Conservation (phyloP, 257 asterid species). For the Primulina tabacum region DNA sequence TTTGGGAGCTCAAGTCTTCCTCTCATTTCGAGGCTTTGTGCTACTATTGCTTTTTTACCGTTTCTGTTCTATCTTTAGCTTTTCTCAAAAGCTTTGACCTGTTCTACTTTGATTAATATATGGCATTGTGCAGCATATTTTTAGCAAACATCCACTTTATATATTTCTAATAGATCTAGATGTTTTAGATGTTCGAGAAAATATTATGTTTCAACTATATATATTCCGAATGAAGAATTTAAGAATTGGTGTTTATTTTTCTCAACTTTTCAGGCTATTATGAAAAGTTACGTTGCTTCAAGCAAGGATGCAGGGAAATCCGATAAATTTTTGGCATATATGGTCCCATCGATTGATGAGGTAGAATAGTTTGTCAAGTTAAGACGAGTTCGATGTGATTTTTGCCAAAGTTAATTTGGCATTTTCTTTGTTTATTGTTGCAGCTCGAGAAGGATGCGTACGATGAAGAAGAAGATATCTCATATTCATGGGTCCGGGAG, state of each 20-base stretch:
- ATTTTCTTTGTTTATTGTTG: slow-evolving; percentile 28
- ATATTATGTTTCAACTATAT: neutral
- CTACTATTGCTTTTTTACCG: neutral
- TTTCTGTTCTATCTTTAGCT: neutral
- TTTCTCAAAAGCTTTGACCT: neutral
- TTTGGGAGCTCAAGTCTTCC: too few relatives aligned
- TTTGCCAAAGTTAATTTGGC: slow-evolving; percentile 12
- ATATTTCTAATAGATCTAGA: slow-evolving; percentile 5
- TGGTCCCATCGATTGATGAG: slow-evolving; percentile 87
- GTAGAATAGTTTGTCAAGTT: slow-evolving; percentile 31
- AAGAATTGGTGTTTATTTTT: slow-evolving; percentile 1
- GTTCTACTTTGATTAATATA: neutral
- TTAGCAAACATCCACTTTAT: neutral
- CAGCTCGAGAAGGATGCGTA: slow-evolving; percentile 88
- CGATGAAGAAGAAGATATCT: slow-evolving; percentile 77
- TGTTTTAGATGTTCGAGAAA: slow-evolving; percentile 7
- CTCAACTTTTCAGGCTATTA: slow-evolving; percentile 66
- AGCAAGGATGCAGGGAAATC: slow-evolving; percentile 53
- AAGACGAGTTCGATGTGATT: neutral
- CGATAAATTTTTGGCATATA: slow-evolving; percentile 85
- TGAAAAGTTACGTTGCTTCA: slow-evolving; percentile 77
- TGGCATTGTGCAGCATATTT: neutral
- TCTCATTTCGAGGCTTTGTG: neutral
- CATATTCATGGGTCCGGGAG: slow-evolving; percentile 89
- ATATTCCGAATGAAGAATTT: slow-evolving; percentile 3